phyloP scores from a whole-genome alignment of 2,329 filamentous ascomycete species.

The Ophiocordyceps camponoti-saundersi region DNA sequence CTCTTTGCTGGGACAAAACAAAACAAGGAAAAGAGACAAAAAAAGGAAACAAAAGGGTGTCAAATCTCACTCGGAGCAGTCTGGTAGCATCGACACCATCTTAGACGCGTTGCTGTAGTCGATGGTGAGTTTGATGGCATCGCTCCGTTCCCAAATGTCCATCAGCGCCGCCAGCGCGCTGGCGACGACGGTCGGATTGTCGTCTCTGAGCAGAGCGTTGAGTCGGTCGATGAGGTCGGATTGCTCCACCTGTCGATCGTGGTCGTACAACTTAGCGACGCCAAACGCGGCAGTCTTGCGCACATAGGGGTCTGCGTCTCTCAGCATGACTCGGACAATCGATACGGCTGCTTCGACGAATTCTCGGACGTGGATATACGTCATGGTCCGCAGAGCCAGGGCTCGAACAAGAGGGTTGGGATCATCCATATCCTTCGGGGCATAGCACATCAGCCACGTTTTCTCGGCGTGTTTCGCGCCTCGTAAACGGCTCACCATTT shows the following conservation, averaged over 20 bases:
- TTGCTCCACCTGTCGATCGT: conserved; percentile 75
- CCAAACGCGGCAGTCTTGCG: conserved; percentile 94
- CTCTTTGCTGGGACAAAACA: too few relatives aligned
- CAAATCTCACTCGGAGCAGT: conserved; percentile 76
- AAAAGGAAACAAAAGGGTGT: background rate
- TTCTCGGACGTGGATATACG: conserved; percentile 90
- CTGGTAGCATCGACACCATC: conserved; percentile 87
- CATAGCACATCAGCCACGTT: background rate
- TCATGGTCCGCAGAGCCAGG: conserved; percentile 84
- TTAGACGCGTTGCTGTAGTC: conserved; percentile 96
- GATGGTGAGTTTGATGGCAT: conserved; percentile 94
- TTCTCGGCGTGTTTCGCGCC: background rate
- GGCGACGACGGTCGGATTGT: conserved; percentile 94
- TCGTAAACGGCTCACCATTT: conserved; percentile 42
- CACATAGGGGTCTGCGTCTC: conserved; percentile 84
- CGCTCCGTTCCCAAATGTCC: conserved; percentile 97
- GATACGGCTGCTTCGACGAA: conserved; percentile 85
- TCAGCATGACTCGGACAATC: conserved; percentile 66
- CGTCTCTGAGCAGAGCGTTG: conserved; percentile 78
- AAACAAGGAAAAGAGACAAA: background rate
- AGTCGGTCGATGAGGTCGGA: conserved; percentile 86
- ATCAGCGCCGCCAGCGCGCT: conserved; percentile 81
- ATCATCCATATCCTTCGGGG: conserved; percentile 78
- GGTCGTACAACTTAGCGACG: conserved; percentile 94
- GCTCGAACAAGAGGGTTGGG: conserved; percentile 83